phyloP scores from a whole-genome alignment of 495 filamentous ascomycete species.

The Podospora anserina region DNA sequence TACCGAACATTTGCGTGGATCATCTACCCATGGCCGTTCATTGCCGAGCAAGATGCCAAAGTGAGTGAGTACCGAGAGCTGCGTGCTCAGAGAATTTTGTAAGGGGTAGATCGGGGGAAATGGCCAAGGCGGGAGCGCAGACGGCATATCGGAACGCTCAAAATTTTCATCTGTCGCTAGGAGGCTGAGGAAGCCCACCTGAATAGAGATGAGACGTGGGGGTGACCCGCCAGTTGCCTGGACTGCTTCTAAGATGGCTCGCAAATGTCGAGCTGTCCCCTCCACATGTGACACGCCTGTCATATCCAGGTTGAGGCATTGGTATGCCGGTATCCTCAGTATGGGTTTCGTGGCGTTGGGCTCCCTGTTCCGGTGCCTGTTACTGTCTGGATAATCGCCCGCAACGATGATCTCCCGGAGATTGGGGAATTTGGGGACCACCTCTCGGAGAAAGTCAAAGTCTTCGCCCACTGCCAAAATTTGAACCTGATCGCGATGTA shows the following conservation, averaged over 20 bases:
- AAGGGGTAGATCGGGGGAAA: background rate
- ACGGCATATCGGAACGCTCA: background rate
- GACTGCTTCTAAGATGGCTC: background rate
- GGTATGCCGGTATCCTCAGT: background rate
- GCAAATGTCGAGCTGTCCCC: background rate
- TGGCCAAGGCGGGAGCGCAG: background rate
- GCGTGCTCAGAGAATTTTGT: background rate
- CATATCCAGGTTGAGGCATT: background rate
- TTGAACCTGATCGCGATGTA: no score
- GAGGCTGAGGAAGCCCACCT: background rate
- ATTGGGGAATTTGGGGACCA: background rate
- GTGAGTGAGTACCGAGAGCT: background rate
- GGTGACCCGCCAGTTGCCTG: background rate
- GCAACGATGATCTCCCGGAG: background rate
- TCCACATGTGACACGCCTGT: background rate
- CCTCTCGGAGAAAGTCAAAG: background rate
- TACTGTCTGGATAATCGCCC: background rate
- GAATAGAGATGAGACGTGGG: background rate
- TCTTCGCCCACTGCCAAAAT: background rate
- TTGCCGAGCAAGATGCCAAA: background rate
- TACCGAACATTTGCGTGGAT: background rate
- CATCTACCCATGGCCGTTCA: background rate
- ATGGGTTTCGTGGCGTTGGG: background rate
- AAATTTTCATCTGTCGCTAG: background rate
- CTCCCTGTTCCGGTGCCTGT: no score